Evolutionary conservation across 129 eudicot genomes (phyloP), one percentile per base, ranked within the genome.

Genomic region (Flaveria linearis): DNA sequence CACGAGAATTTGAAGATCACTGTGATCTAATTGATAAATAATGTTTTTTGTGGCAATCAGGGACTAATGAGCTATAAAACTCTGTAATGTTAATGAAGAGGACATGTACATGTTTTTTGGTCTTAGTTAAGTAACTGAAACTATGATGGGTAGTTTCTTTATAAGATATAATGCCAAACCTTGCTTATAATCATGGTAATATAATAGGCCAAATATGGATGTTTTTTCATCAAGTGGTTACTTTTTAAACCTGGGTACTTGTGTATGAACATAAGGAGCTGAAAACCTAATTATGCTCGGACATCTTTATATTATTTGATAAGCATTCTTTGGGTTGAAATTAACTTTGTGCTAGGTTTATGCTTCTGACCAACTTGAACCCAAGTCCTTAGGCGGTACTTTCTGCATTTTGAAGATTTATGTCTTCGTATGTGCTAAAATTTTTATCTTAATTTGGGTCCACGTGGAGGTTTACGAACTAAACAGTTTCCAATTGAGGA

Each of bases 1-100:
- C 47, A 58, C 12, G 58, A 63, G 46, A 58, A 7, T 20, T 64
- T 55, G 81, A 79, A 33, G 87, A 83, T 79, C 84, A 79, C 7
- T 23, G 30, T 80, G 72, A 79, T 84, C 77, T 84, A 49, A 70
- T 68, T 47, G 53, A 70, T 64, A 36, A 26, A 53, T 26, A 17
- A 79, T 79, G 78, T 62, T 33, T 61, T 46, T 33, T 70, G 23
- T 33, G 63, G 28, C 26, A 71, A 78, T 45, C 55, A 61, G 77
- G 71, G 77, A 78, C 8, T 78, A 5, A 61, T 33, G 69, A 50
- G 46, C n/a, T 69, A n/a, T 14, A 41, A 42, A 26, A 46, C 23
- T 55, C 0, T 67, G 42, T 16, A 56, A 47, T 42, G 5, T 61
- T 45, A 47, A 75, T 46, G 71, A 62, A 62, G 62, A 75, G 25